A percentile compares a stretch with the other conserved stretches of the same genome.
phyloP scores from a whole-genome alignment of 2,329 filamentous ascomycete genomes.

The Nigrospora sphaerica region DNA sequence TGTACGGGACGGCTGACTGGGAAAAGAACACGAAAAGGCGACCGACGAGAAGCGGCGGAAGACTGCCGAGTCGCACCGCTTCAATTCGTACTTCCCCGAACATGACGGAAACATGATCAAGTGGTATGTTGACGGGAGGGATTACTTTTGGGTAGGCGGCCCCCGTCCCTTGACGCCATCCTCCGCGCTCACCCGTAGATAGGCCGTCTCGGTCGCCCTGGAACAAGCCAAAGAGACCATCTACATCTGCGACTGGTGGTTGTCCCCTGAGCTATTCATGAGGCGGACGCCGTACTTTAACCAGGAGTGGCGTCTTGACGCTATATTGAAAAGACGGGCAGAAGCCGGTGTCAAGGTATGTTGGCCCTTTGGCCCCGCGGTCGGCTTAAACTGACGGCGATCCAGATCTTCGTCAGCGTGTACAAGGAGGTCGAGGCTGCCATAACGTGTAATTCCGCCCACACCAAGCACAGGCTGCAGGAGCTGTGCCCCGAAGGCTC shows the following conservation, averaged over 20 bases:
- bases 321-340: constrained; percentile 78
- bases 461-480: constrained; percentile 83
- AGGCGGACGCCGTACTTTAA: constrained; percentile 75
- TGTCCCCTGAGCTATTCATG: constrained; percentile 82
- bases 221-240: constrained; percentile 87
- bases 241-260: constrained; percentile 96
- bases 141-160: constrained; percentile 73
- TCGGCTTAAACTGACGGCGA: no score
- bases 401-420: constrained; percentile 73
- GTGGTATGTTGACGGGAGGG: constrained; percentile 93
- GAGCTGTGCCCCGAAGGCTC: constrained; percentile 73
- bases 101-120: constrained; percentile 81
- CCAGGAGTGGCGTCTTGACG: constrained; percentile 82
- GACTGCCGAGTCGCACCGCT: constrained; percentile 70
- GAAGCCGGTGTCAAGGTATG: constrained; percentile 74
- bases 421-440: constrained; percentile 83
- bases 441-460: constrained; percentile 83
- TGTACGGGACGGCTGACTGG: no score
- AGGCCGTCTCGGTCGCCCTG: constrained; percentile 79
- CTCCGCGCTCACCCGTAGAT: constrained; percentile 2
- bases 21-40: constrained; percentile 64
- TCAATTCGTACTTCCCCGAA: constrained; percentile 85
- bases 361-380: no score
- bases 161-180: not conserved
- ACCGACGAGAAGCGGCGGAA: constrained; percentile 74